phyloP scores from a whole-genome alignment of 305 asterid genomes.

The Fraxinus platypoda region DNA sequence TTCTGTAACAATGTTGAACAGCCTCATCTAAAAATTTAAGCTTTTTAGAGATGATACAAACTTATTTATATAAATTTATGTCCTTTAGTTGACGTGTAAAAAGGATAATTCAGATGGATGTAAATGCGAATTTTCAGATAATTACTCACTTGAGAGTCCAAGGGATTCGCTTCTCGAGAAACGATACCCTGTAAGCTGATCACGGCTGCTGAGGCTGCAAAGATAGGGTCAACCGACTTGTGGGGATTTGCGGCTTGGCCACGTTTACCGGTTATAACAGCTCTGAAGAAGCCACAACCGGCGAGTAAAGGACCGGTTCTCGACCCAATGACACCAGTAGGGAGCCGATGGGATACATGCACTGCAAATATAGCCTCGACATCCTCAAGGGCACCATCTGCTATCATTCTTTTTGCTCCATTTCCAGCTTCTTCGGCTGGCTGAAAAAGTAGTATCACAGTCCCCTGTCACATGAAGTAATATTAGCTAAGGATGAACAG shows the following conservation, averaged over 20 bases:
- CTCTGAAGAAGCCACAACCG: constrained; percentile 89
- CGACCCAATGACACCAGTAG: constrained; percentile 68
- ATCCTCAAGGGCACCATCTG: constrained; percentile 61
- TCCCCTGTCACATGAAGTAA: constrained; percentile 51
- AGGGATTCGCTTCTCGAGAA: constrained; percentile 83
- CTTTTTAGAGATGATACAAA: background rate
- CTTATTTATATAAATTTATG: background rate
- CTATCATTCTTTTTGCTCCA: constrained; percentile 82
- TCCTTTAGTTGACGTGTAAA: background rate
- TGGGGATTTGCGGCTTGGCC: constrained; percentile 29
- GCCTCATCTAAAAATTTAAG: background rate
- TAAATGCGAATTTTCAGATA: background rate
- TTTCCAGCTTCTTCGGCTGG: constrained; percentile 97
- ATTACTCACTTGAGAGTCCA: constrained; percentile 72
- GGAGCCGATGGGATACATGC: constrained; percentile 70
- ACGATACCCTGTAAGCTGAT: constrained; percentile 85
- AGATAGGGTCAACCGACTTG: constrained; percentile 46
- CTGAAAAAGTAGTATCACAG: constrained; percentile 74
- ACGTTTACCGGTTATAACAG: constrained; percentile 42
- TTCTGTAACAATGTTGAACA: background rate
- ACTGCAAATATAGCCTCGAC: constrained; percentile 77
- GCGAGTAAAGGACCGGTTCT: constrained; percentile 89
- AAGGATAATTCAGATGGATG: background rate
- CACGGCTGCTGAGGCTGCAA: constrained; percentile 88
- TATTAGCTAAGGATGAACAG: background rate